Percentiles rank a stretch among this genome's conserved stretches.
These are phyloP conservation scores for Maudiozyma pseudohumilis DNA, from an alignment of 805 yeast genomes.

Conservation along the genomic window DNA sequence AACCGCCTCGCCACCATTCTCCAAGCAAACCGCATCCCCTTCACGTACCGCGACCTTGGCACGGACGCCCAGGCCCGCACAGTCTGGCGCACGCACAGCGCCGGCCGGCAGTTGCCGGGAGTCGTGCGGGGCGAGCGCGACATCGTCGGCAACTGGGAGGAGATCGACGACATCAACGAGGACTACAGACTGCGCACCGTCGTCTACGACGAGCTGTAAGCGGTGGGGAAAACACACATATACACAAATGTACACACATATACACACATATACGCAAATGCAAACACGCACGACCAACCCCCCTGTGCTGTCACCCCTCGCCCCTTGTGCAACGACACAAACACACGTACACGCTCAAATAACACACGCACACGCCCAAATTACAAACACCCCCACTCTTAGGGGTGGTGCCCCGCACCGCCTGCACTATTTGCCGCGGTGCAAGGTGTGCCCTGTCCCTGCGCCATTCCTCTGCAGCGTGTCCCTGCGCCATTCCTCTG, in stretches of 20 bases:
- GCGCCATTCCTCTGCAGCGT: no score
- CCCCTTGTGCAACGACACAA: neutral
- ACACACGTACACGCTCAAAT: neutral
- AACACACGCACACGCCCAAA: neutral
- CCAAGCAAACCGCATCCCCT: conserved; percentile 60
- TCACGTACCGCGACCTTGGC: conserved; percentile 67
- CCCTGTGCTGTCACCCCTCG: neutral
- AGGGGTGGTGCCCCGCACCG: no score
- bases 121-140: conserved; percentile 76
- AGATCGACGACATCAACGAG: conserved; percentile 79
- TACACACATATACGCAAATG: neutral
- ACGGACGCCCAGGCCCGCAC: conserved; percentile 80
- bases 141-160: conserved; percentile 76
- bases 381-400: no score
- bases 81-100: conserved; percentile 68
- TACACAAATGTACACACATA: neutral
- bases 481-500: no score
- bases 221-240: neutral
- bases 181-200: conserved; percentile 54
- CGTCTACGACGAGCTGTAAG: conserved; percentile 50
- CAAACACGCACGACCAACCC: neutral
- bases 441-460: no score
- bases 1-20: conserved; percentile 66
- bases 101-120: conserved; percentile 74
- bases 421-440: no score